phyloP scores from a whole-genome alignment of 768 basidiomycete species.

The Rhodotorula toruloides region DNA sequence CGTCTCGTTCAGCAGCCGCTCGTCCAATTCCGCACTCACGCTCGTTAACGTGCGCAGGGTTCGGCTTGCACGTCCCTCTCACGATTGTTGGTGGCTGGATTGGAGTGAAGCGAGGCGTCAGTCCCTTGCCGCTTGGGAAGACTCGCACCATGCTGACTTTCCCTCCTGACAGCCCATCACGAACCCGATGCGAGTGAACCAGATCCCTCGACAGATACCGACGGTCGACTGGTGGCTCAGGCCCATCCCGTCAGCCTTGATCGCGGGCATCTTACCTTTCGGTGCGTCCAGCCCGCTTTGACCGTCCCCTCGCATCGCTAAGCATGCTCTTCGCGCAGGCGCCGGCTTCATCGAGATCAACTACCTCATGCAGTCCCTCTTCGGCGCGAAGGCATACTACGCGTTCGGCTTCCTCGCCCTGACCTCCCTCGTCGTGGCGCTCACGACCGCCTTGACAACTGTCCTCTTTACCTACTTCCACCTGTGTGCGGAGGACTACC shows the following conservation, averaged over 20 bases:
- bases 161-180: constrained; percentile 55
- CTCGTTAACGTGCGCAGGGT: constrained; percentile 78
- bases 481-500: constrained; percentile 89
- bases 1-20: neutral
- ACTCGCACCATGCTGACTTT: neutral
- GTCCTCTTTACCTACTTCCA: constrained; percentile 59
- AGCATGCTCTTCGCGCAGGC: constrained; percentile 51
- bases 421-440: constrained; percentile 76
- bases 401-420: constrained; percentile 93
- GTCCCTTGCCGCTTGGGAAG: constrained; percentile 38
- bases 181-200: constrained; percentile 84
- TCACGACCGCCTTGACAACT: constrained; percentile 57
- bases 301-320: constrained; percentile 7
- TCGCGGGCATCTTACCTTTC: constrained; percentile 89
- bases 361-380: constrained; percentile 83
- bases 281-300: constrained; percentile 46
- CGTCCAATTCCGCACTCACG: constrained; percentile 48
- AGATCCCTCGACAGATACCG: constrained; percentile 94
- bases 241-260: constrained; percentile 51
- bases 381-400: constrained; percentile 83
- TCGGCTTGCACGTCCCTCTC: constrained; percentile 85
- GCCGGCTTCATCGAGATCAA: constrained; percentile 94
- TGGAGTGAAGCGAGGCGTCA: constrained; percentile 78
- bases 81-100: constrained; percentile 79
- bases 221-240: constrained; percentile 54